Evolutionary conservation across 2,329 filamentous ascomycete genomes (phyloP).

Genomic region (Graphium sp.): DNA sequence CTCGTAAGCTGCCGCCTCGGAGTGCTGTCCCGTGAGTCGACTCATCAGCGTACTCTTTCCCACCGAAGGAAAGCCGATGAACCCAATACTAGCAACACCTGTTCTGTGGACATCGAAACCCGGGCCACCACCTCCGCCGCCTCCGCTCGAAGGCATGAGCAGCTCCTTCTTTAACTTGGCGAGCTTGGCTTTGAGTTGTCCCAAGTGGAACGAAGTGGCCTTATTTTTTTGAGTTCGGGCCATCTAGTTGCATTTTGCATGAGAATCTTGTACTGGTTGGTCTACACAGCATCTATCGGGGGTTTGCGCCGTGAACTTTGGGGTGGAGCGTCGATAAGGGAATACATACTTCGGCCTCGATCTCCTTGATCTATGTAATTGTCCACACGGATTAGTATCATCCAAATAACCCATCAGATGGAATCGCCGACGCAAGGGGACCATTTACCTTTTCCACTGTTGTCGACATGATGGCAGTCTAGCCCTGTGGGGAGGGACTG

Average conservation of each 20-base stretch:
- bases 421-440: conserved; percentile 3
- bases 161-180: conserved; percentile 96
- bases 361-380: conserved; percentile 66
- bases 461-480: conserved; percentile 60
- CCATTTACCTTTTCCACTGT: conserved; percentile 79
- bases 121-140: conserved; percentile 67
- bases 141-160: conserved; percentile 68
- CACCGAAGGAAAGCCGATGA: conserved; percentile 96
- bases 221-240: conserved; percentile 96
- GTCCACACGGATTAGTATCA: conserved; percentile 16
- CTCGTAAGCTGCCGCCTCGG: conserved; percentile 92
- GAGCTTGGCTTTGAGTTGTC: conserved; percentile 94
- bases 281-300: not conserved
- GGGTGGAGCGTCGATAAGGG: conserved; percentile 4
- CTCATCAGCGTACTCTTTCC: conserved; percentile 98
- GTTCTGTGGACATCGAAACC: conserved; percentile 97
- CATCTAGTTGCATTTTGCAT: conserved; percentile 45
- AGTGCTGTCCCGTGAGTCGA: conserved; percentile 85
- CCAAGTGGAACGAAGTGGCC: conserved; percentile 82
- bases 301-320: not conserved
- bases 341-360: conserved; percentile 73
- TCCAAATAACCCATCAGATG: conserved; percentile 5
- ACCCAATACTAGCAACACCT: conserved; percentile 90
- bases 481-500: conserved; percentile 27
- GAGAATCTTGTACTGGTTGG: not conserved